Conservation (phyloP, 768 basidiomycete species). For the Sarcodon aspratus region DNA sequence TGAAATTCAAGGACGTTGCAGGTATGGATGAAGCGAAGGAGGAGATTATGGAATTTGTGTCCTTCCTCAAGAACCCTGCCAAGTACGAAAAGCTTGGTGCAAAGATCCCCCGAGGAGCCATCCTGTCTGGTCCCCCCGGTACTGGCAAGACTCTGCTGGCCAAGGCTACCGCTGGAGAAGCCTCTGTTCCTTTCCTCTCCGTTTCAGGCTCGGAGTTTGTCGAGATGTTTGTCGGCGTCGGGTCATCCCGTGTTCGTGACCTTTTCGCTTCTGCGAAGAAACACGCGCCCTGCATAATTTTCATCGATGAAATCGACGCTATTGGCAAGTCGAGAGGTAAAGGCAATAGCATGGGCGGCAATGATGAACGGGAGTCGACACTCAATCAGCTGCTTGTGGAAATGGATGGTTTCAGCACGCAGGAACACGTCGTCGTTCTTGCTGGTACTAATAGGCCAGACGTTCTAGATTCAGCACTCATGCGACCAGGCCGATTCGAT, state of each 20-base stretch:
- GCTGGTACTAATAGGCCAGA: slow-evolving; percentile 97
- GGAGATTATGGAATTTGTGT: slow-evolving; percentile 99
- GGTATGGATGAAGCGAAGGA: slow-evolving; percentile 99
- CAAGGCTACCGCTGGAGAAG: slow-evolving; percentile 98
- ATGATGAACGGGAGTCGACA: slow-evolving; percentile 96
- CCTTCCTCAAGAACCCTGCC: slow-evolving; percentile 92
- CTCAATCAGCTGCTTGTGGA: slow-evolving; percentile 96
- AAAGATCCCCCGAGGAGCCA: slow-evolving; percentile 93
- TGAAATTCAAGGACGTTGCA: slow-evolving; percentile 93
- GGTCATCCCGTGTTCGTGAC: slow-evolving; percentile 93
- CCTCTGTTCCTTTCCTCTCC: slow-evolving; percentile 94
- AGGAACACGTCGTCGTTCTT: slow-evolving; percentile 91
- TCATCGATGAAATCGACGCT: slow-evolving; percentile 98
- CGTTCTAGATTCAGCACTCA: slow-evolving; percentile 88
- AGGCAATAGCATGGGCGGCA: slow-evolving; percentile 73
- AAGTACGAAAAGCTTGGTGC: slow-evolving; percentile 95
- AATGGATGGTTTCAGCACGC: slow-evolving; percentile 99
- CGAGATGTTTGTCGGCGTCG: slow-evolving; percentile 99
- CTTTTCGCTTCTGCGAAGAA: slow-evolving; percentile 97
- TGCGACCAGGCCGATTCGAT: slow-evolving; percentile 98
- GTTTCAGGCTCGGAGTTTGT: slow-evolving; percentile 99
- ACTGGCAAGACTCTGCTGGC: slow-evolving; percentile 98
- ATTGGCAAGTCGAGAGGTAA: slow-evolving; percentile 90
- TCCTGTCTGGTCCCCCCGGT: slow-evolving; percentile 91
- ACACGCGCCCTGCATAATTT: slow-evolving; percentile 96